Percentiles rank a stretch among this genome's conserved stretches.
These are phyloP conservation scores for Ocimum tenuiflorum DNA, from an alignment of 257 asterid genomes.

Conservation along the genomic window DNA sequence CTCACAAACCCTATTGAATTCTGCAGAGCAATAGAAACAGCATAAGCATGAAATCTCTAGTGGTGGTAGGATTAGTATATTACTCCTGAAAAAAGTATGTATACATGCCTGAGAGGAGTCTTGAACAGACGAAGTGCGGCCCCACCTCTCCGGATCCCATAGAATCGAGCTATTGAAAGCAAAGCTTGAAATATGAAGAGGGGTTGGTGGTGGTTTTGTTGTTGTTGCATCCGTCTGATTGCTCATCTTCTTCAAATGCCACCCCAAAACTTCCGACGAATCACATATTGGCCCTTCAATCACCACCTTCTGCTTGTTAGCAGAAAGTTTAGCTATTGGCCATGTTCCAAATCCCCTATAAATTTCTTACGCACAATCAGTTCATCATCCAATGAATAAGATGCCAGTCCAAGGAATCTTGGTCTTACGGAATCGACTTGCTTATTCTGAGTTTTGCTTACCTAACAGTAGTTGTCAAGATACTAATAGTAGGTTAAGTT, in stretches of 20 bases:
- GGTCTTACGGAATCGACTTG: too few relatives aligned
- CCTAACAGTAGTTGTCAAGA: not conserved
- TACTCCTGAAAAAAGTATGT: not conserved
- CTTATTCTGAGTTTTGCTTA: too few relatives aligned
- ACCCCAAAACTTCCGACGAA: constrained; percentile 66
- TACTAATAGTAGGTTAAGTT: too few relatives aligned
- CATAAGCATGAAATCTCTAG: not conserved
- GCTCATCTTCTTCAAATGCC: constrained; percentile 71
- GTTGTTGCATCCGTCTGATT: constrained; percentile 36
- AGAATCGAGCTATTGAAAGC: constrained; percentile 88
- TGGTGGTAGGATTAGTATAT: not conserved
- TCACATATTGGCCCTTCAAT: constrained; percentile 79
- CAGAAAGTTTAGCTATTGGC: constrained; percentile 65
- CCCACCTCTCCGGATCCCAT: constrained; percentile 99
- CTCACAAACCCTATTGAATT: constrained; percentile 65
- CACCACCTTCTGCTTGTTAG: constrained; percentile 48
- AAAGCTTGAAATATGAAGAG: constrained; percentile 67
- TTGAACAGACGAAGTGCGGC: constrained; percentile 70
- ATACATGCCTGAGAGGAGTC: constrained; percentile 57
- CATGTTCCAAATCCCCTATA: constrained; percentile 79
- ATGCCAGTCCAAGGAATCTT: not conserved
- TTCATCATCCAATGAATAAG: not conserved
- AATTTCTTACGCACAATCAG: not conserved
- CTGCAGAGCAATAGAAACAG: constrained; percentile 30
- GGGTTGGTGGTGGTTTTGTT: constrained; percentile 38